These are phyloP conservation scores for Asterophora parasitica DNA, from an alignment of 768 basidiomycete genomes.

Conservation along the genomic window DNA sequence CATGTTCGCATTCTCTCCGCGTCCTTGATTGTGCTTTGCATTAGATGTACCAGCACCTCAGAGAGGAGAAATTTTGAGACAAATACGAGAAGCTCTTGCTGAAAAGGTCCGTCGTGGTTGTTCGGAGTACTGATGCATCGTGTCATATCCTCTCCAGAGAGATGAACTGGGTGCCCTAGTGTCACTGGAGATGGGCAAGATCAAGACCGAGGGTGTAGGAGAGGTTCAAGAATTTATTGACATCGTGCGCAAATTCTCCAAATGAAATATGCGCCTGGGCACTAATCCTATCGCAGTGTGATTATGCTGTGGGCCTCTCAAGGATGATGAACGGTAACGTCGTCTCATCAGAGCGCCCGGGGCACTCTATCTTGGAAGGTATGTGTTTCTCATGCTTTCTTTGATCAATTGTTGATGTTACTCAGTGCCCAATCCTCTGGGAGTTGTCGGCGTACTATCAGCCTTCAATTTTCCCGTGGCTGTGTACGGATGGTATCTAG, in stretches of 20 bases:
- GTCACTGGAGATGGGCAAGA: slow-evolving; percentile 89
- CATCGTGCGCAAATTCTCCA: slow-evolving; percentile 56
- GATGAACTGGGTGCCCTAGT: slow-evolving; percentile 78
- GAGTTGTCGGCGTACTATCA: slow-evolving; percentile 66
- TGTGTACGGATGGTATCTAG: slow-evolving; percentile 78
- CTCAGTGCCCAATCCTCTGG: slow-evolving; percentile 86
- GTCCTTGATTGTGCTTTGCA: slow-evolving; percentile 4
- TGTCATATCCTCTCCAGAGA: slow-evolving; percentile 38
- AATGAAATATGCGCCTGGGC: not conserved
- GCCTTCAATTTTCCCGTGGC: slow-evolving; percentile 98
- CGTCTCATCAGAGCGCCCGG: slow-evolving; percentile 83
- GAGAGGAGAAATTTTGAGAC: slow-evolving; percentile 83
- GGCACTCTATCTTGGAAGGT: slow-evolving; percentile 91
- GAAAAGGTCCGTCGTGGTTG: slow-evolving; percentile 50
- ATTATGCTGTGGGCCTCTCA: slow-evolving; percentile 90
- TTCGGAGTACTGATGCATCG: slow-evolving; percentile 5
- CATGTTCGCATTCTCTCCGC: not conserved
- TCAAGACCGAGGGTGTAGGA: slow-evolving; percentile 83
- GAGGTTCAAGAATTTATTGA: slow-evolving; percentile 96
- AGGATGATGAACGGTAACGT: slow-evolving; percentile 92
- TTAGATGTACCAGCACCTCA: slow-evolving; percentile 74
- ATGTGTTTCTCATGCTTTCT: slow-evolving; percentile 10
- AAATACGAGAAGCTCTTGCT: slow-evolving; percentile 79
- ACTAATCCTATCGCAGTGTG: slow-evolving; percentile 53
- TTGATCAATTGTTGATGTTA: slow-evolving; percentile 17